Evolutionary conservation across 2,329 filamentous ascomycete species (phyloP).

Genomic region (Phialophora tarda): DNA sequence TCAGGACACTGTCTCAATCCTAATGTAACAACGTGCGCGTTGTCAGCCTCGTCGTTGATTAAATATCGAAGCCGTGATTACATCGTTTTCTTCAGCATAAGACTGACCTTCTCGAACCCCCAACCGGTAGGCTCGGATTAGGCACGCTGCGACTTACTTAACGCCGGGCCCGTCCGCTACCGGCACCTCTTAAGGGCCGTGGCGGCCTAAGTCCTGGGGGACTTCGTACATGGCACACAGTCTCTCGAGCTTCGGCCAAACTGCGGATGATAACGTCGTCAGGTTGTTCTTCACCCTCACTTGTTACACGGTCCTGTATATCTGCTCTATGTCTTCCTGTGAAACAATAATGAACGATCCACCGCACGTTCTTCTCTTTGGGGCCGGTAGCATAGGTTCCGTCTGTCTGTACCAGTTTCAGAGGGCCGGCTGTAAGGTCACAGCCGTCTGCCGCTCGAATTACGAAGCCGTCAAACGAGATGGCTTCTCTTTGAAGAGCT

Average conservation of each 20-base stretch:
- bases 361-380: slow-evolving; percentile 38
- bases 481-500: slow-evolving; percentile 62
- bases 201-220: neutral
- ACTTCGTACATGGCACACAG: too few species aligned
- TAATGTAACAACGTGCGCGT: neutral
- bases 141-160: neutral
- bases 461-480: slow-evolving; percentile 54
- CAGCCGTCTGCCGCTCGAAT: slow-evolving; percentile 64
- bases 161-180: neutral
- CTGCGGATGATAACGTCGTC: neutral
- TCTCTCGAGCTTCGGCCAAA: neutral
- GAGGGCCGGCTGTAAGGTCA: slow-evolving; percentile 53
- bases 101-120: neutral
- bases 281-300: neutral
- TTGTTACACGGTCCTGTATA: neutral
- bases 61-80: neutral
- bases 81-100: neutral
- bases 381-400: slow-evolving; percentile 37
- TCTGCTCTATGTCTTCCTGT: neutral
- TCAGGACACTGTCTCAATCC: neutral
- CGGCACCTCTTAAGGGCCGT: neutral
- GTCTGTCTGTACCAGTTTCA: slow-evolving; percentile 40
- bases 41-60: neutral
- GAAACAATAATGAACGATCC: slow-evolving; percentile 23
- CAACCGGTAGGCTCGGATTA: neutral